phyloP scores from a whole-genome alignment of 805 yeast species.

The Ogataea paradorogensis region DNA sequence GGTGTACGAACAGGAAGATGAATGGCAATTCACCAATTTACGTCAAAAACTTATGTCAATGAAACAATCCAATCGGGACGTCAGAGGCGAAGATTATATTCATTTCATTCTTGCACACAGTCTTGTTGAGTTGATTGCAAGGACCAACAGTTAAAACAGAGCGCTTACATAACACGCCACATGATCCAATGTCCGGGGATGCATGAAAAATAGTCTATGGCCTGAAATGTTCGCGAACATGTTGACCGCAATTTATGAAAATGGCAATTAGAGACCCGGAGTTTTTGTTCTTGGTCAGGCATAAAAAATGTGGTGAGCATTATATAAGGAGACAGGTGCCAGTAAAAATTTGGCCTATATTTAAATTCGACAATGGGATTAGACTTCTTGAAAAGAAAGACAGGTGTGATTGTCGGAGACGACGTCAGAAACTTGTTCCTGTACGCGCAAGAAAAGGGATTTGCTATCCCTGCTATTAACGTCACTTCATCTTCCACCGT shows the following conservation, averaged over 20 bases:
- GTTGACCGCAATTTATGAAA: slow-evolving; percentile 5
- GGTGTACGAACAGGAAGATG: slow-evolving; percentile 10
- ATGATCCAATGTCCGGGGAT: slow-evolving; percentile 1
- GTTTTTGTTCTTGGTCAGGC: slow-evolving; percentile 16
- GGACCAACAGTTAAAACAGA: slow-evolving; percentile 10
- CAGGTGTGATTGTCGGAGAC: slow-evolving; percentile 99
- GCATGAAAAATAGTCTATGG: slow-evolving; percentile 6
- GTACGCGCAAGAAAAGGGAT: slow-evolving; percentile 89
- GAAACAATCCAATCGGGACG: slow-evolving; percentile 10
- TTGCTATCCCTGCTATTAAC: slow-evolving; percentile 98
- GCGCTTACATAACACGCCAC: slow-evolving; percentile 1
- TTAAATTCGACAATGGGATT: slow-evolving; percentile 26
- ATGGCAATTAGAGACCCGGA: slow-evolving; percentile 24
- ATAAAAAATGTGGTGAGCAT: slow-evolving; percentile 1
- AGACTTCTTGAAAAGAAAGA: slow-evolving; percentile 81
- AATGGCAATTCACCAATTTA: slow-evolving; percentile 24
- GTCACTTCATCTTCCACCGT: slow-evolving; percentile 97
- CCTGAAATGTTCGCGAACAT: background rate
- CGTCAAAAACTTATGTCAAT: slow-evolving; percentile 21
- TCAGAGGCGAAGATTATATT: slow-evolving; percentile 4
- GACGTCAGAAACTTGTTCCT: slow-evolving; percentile 85
- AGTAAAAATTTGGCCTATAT: slow-evolving; percentile 2
- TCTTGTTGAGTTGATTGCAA: slow-evolving; percentile 15
- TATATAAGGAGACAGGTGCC: slow-evolving; percentile 7
- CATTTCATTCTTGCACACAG: slow-evolving; percentile 18